Base-by-base conservation (phyloP, 2,329 filamentous ascomycete species). In the Periconia digitata region DNA sequence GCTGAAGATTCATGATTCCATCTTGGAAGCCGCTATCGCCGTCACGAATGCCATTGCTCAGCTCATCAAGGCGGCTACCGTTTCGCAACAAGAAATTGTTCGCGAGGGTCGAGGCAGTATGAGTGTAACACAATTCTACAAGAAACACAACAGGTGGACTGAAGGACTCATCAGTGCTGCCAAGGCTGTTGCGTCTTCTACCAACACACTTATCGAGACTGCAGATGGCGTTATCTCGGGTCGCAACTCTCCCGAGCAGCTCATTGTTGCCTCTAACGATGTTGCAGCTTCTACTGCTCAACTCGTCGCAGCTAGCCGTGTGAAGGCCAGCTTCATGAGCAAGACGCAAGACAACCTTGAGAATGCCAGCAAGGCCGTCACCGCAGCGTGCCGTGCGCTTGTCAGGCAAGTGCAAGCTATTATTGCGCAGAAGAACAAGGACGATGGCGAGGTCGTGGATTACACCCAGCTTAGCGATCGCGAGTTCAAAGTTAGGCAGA, bases 141-240 rank as follows among this genome's bases (percentile, higher is more conserved):
- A 97, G 82, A 97, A 97, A 79, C 96, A 99, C 82, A 99, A 97
- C 76, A 85, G 94, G 44, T 99, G 94, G 94, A 99, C 94, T 0
- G 94, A 99, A 68, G 94, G 94, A 40, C 84, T 99, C 51, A 96
- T 99, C 68, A 96, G 90, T 32, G 94, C 94, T 0, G 92, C 94
- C 56, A 99, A 99, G 76, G 94, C 94, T 1, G 94, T 99, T 16
- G 94, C 94, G 3, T 82, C 83, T 1, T 95, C 91, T 15, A 99
- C 94, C 10, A 97, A 96, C 75, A 94, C 87, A 36, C 83, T 99
- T 59, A 99, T 99, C 65, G 94, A 99, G 79, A 99, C 94, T 6
- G 94, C 94, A 0, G 94, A 99, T 66, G 94, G 92, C 17, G 94
- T 99, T 34, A 86, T 99, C 47, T 92, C 87, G 1, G 88, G 87